phyloP scores from a whole-genome alignment of 495 filamentous ascomycete genomes.

The Amphirosellinia nigrospora region DNA sequence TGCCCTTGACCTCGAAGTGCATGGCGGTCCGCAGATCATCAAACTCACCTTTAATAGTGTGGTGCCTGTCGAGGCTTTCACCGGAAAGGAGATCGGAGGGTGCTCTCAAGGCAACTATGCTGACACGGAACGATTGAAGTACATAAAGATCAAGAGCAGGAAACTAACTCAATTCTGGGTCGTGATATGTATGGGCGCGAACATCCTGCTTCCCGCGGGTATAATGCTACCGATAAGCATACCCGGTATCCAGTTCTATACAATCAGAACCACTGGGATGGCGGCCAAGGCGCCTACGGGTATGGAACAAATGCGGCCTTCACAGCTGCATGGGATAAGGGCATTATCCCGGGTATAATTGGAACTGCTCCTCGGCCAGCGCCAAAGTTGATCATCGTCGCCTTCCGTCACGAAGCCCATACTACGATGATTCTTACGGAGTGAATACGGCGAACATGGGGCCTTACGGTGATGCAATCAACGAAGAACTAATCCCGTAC shows the following conservation, averaged over 20 bases:
- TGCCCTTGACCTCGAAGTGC: slow-evolving; percentile 22
- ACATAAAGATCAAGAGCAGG: slow-evolving; percentile 25
- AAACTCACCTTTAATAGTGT: slow-evolving; percentile 25
- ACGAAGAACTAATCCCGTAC: slow-evolving; percentile 25
- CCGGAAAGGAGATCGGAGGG: slow-evolving; percentile 23
- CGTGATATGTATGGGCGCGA: slow-evolving; percentile 29
- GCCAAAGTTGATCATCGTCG: slow-evolving; percentile 25
- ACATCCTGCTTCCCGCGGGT: slow-evolving; percentile 24
- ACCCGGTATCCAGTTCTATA: slow-evolving; percentile 26
- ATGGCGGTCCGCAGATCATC: slow-evolving; percentile 22
- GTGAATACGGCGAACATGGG: slow-evolving; percentile 25
- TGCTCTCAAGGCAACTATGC: slow-evolving; percentile 27
- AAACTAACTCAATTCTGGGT: slow-evolving; percentile 22
- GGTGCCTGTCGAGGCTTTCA: slow-evolving; percentile 8
- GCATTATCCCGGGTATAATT: slow-evolving; percentile 15
- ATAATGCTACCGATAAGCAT: slow-evolving; percentile 21
- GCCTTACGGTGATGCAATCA: slow-evolving; percentile 25
- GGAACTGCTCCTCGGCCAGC: slow-evolving; percentile 15
- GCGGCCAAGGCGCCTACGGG: slow-evolving; percentile 16
- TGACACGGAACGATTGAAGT: slow-evolving; percentile 15
- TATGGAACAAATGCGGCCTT: slow-evolving; percentile 15
- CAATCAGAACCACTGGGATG: slow-evolving; percentile 26
- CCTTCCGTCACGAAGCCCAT: slow-evolving; percentile 28
- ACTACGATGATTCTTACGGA: slow-evolving; percentile 27
- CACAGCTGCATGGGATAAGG: slow-evolving; percentile 21